phyloP scores from a whole-genome alignment of 805 yeast species.

The Pichia scutulata region DNA sequence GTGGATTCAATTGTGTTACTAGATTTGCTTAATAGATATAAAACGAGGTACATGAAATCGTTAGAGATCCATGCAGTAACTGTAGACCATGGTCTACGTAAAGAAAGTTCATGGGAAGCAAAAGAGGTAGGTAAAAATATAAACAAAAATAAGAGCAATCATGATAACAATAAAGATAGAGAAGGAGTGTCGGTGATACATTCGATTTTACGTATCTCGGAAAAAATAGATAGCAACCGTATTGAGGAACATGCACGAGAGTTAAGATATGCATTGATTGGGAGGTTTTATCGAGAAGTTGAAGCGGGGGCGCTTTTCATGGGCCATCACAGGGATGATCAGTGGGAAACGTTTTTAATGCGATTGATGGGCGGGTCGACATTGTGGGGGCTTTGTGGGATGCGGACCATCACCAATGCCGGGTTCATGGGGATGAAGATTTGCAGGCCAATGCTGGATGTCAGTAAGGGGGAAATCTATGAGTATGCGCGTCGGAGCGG shows the following conservation, averaged over 20 bases:
- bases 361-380: constrained; percentile 41
- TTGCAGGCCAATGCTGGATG: constrained; percentile 45
- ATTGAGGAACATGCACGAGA: constrained; percentile 53
- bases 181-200: constrained; percentile 25
- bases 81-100: constrained; percentile 55
- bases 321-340: constrained; percentile 71
- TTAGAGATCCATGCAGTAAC: constrained; percentile 46
- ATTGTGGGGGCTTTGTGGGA: constrained; percentile 16
- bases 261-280: constrained; percentile 41
- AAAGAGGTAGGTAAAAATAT: constrained; percentile 19
- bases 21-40: constrained; percentile 33
- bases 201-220: constrained; percentile 15
- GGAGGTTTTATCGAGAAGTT: constrained; percentile 31
- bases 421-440: constrained; percentile 52
- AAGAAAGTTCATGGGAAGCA: constrained; percentile 45
- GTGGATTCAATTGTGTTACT: constrained; percentile 73
- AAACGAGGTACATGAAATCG: constrained; percentile 13
- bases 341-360: constrained; percentile 58
- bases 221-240: constrained; percentile 11
- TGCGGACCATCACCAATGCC: constrained; percentile 10
- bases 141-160: not conserved
- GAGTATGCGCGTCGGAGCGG: constrained; percentile 35
- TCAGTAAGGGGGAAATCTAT: constrained; percentile 37
- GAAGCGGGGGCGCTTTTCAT: constrained; percentile 36
- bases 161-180: no score